Percentiles rank a stretch among this genome's conserved stretches.
These are phyloP conservation scores for Plasmodium vinckei DNA, from an alignment of 169 alveolate species.

Conservation along the genomic window DNA sequence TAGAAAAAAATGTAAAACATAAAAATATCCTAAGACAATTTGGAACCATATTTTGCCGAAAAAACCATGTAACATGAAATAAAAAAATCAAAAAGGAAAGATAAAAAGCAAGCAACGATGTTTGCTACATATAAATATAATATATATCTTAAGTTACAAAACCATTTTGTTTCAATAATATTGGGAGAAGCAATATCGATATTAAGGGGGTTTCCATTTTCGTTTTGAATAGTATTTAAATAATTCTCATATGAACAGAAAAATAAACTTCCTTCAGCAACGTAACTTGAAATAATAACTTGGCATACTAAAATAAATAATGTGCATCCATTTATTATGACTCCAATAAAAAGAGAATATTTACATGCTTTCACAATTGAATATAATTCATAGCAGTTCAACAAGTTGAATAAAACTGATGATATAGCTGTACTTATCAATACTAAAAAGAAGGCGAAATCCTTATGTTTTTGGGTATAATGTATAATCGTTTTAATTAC, in stretches of 20 bases:
- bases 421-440: slow-evolving; percentile 35
- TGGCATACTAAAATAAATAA: slow-evolving; percentile 30
- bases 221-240: slow-evolving; percentile 4
- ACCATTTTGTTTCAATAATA: slow-evolving; percentile 53
- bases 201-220: background rate
- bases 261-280: slow-evolving; percentile 50
- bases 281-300: slow-evolving; percentile 44
- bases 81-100: slow-evolving; percentile 19
- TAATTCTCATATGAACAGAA: slow-evolving; percentile 58
- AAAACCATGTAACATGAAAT: slow-evolving; percentile 49
- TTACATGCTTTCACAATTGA: slow-evolving; percentile 53
- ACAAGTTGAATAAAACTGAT: slow-evolving; percentile 5
- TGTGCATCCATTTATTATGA: slow-evolving; percentile 33
- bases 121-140: slow-evolving; percentile 40
- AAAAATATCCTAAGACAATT: background rate
- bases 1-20: background rate
- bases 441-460: slow-evolving; percentile 23
- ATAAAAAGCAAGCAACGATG: slow-evolving; percentile 8
- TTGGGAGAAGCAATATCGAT: slow-evolving; percentile 13
- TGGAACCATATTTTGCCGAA: slow-evolving; percentile 24
- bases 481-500: slow-evolving; percentile 33
- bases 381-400: slow-evolving; percentile 44
- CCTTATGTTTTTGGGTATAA: slow-evolving; percentile 63
- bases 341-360: slow-evolving; percentile 35
- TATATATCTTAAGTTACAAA: slow-evolving; percentile 20